Base-by-base conservation (phyloP, 257 asterid genomes). In the Gynochthodes officinalis region DNA sequence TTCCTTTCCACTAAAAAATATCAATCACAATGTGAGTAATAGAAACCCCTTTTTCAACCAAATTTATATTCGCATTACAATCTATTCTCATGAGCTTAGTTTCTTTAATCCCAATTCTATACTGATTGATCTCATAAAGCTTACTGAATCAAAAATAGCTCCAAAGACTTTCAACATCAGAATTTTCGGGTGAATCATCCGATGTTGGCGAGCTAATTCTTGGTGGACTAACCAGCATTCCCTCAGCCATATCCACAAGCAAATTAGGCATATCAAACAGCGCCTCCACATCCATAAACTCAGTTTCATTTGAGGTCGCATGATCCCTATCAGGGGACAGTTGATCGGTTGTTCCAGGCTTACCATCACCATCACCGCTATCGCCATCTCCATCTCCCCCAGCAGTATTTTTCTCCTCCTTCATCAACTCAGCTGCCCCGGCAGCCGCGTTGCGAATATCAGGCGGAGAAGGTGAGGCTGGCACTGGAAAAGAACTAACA, bases 361-460 rank as follows among this genome's bases (percentile, higher is more conserved):
- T 63, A 9, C 32, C 70, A 23, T 7, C 18, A 39, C 30, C 21
- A 2, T 10, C 62, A 18, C 12, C 74, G 13, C 37, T 49, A 13
- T 9, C 53, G 3, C 30, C 67, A n/a, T 15, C 46, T 1, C 23
- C 55, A 18, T 63, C 49, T 23, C 18, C 4, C 25, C 58, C 63
- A 18, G 27, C 19, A 11, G 43, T 5, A 35, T 69, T 75, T 0
- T 53, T 25, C 60, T 37, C 68, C 46, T 69, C 76, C 74, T 54
- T 85, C 88, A 84, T 79, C 75, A 75, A n/a, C 21, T 74, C 78
- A 5, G 90, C 93, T 0, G 89, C 93, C 14, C 42, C 62, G 0
- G 89, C 84, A 1, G 90, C 89, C 0, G 90, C 87, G n/a, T 67
- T 76, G 28, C 85, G 77, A 18, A 88, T 85, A 69, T 82, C 86